A percentile compares a stretch with the other conserved stretches of the same genome.
Evolutionary conservation across 2,329 filamentous ascomycete genomes (phyloP).

Genomic region (Aspergillus nomiae): DNA sequence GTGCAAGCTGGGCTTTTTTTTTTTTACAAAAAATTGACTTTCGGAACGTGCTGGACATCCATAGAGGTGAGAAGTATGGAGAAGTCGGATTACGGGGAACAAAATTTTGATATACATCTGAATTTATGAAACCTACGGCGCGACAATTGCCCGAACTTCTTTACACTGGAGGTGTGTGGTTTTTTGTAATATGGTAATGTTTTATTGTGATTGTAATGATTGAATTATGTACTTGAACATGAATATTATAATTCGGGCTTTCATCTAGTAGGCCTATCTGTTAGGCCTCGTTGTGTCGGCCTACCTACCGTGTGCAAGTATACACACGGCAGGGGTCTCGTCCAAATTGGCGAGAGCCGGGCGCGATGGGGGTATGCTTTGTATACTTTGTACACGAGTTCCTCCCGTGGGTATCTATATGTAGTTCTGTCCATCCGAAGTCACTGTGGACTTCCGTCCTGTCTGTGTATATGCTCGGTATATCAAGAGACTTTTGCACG

Average conservation of each 20-base stretch:
- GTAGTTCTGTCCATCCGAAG: not conserved
- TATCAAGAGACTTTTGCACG: constrained; percentile 13
- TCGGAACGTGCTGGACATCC: not conserved
- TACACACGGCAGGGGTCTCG: not conserved
- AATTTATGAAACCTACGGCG: not conserved
- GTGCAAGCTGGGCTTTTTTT: not conserved
- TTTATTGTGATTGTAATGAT: not conserved
- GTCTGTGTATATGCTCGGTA: constrained; percentile 20
- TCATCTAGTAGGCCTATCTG: not conserved
- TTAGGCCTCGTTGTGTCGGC: not conserved
- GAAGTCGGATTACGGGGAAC: not conserved
- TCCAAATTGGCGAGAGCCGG: not conserved
- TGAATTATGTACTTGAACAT: not conserved
- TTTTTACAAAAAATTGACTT: not conserved
- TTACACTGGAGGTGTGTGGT: not conserved
- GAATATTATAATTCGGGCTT: not conserved
- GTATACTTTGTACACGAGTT: not conserved
- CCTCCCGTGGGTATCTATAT: not conserved
- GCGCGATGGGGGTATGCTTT: not conserved
- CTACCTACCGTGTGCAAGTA: not conserved
- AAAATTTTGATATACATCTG: not conserved
- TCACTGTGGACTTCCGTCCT: not conserved
- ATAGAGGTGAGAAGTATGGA: not conserved
- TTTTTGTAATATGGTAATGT: not conserved
- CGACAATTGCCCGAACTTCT: not conserved